Base-by-base conservation (phyloP, 106 monocot genomes). In the Dendrobium officinale region DNA sequence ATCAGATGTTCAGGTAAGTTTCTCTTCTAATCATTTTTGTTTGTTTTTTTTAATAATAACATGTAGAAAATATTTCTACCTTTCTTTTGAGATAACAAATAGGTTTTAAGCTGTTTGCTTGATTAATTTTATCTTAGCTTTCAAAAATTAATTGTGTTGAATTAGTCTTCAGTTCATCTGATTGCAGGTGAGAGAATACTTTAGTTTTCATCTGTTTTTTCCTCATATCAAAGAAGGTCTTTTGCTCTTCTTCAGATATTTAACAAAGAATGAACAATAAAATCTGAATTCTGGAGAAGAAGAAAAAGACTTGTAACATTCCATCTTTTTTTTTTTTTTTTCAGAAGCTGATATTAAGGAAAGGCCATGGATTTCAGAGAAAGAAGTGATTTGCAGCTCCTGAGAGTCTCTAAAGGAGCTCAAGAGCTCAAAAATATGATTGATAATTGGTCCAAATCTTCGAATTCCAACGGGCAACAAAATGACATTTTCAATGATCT, bases 391-490 rank as follows among this genome's bases (percentile, higher is more conserved):
- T 77, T 77, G 26, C 83, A 87, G 86, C 85, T 89, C 20, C 75
- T 77, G 27, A 26, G 88, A 73, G 82, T 88, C 51, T 84, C 79
- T 41, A 79, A 15, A 77, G 92, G 86, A 49, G 85, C 86, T 47
- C 84, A 82, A 11, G 87, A 61, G n/a, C 78, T 87, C 45, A 81
- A 79, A 72, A 80, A 83, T 47, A 80, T 85, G 84, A 81, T 90
- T 9, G 77, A 85, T 44, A 80, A 82, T 22, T 88, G 79, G 87
- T 81, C 80, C 0, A 80, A 86, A 64, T 79, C 42, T 2, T 54
- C 79, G 6, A 82, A 55, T 77, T 24, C 67, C 22, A 77, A 82
- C 55, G 68, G 20, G 2, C 31, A 41, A 18, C 74, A 73, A 27
- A 24, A 26, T n/a, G 58, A 84, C 45, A 78, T 89, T 24, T 59